Conservation (phyloP, 345 rosid species). For the Linum usitatissimum region DNA sequence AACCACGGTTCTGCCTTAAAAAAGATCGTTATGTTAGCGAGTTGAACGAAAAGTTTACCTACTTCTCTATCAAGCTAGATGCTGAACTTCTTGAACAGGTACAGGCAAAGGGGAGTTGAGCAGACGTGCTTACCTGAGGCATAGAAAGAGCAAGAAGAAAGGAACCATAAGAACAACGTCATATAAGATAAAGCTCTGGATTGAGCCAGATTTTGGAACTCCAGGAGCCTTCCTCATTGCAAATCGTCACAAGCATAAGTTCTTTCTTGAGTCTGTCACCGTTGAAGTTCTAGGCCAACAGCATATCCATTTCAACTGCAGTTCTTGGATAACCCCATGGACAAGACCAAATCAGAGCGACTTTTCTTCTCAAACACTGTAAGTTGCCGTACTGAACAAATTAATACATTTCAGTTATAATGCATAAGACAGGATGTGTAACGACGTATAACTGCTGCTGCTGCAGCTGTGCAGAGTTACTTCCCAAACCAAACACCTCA, state of each 20-base stretch:
- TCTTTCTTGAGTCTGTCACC: conserved; percentile 43
- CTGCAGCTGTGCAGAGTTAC: conserved; percentile 29
- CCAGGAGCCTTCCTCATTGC: conserved; percentile 41
- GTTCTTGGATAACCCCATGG: conserved; percentile 48
- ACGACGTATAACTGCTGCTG: not conserved
- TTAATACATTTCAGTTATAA: not conserved
- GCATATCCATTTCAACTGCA: conserved; percentile 36
- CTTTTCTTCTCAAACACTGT: conserved; percentile 46
- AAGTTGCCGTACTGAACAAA: conserved; percentile 7
- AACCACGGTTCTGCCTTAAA: too few relatives aligned
- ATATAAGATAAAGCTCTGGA: conserved; percentile 26
- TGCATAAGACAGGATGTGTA: not conserved
- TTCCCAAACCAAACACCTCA: conserved; percentile 40
- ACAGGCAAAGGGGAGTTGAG: conserved; percentile 39
- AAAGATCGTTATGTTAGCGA: too few relatives aligned
- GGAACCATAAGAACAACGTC: conserved; percentile 18
- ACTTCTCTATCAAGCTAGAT: too few relatives aligned
- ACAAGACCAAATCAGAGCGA: conserved; percentile 25
- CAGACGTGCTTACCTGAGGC: conserved; percentile 24
- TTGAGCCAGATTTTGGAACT: conserved; percentile 31
- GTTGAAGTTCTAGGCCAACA: conserved; percentile 12
- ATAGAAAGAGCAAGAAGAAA: conserved; percentile 26
- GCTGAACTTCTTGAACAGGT: conserved; percentile 12
- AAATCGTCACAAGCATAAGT: conserved; percentile 32
- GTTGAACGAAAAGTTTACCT: too few relatives aligned